Base-by-base conservation (phyloP, 768 basidiomycete genomes). In the Cyathus striatus region DNA sequence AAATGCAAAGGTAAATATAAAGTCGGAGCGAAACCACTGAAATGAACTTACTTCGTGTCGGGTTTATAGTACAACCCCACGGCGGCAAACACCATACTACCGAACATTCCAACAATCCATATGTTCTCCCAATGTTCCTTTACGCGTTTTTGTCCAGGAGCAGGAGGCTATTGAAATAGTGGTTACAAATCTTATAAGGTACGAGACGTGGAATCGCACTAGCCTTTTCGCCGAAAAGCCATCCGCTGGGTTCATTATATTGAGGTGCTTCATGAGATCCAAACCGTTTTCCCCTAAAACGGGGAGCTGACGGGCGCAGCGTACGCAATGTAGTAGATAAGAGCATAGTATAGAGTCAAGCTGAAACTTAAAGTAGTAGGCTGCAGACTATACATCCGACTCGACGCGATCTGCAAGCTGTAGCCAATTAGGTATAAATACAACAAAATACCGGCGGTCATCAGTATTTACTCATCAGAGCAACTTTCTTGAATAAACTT, bases 101-200 rank as follows among this genome's bases (percentile, higher is more conserved):
- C 93, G 56, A 88, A 92, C 88, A 96, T 92, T 23, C 92, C 93
- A 48, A 81, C 60, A 56, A 90, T 89, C 86, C 90, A 96, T 30
- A 89, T 72, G 50, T 75, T 81, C 69, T 96, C 93, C 92, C 92
- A 96, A 18, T 83, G 78, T 60, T 94, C 90, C 60, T 84, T 86
- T 58, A 84, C 79, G 56, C 92, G 77, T 61, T 89, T 94, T 64
- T 89, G 81, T 7, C 90, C 90, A 3, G 83, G 78, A 23, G 83
- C 74, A 36, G 71, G 79, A 5, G 90, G 88, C 90, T 91, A 45
- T 21, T n/a, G n/a, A 49, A 7, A 33, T 37, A 34, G 38, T n/a
- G 40, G 40, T 25, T 23, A 24, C 20, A 6, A 10, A 40, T 23
- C 40, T 38, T 30, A 37, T 34, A 24, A 27, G 5, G 32, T 34